Evolutionary conservation across 352 stramenopile species (phyloP), one percentile per base, ranked within the genome.

Genomic region (Pythium monospermum): DNA sequence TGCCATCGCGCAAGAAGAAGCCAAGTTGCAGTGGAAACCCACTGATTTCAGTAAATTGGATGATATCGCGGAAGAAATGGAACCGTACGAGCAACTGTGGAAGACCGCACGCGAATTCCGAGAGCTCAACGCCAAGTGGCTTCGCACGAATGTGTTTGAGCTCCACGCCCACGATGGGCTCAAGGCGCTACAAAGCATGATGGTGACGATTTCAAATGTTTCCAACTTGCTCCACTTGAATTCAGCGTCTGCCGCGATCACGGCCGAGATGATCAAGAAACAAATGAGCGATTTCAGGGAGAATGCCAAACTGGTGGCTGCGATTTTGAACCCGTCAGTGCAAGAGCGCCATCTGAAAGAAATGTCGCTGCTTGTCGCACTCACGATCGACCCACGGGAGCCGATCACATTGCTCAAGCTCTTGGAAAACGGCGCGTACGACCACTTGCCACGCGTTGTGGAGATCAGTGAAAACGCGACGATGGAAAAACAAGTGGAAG

Each of bases 11-110:
- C 64, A 80, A 13, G 79, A 91, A 49, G 82, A 92, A 38, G 41
- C 51, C 2, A 87, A 84, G 40, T 44, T 90, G 2, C 61, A 83
- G 27, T 92, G 77, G 82, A 80, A 85, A 16, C 49, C 65, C 3
- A 89, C 71, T 0, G 79, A 91, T 23, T 89, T 89, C 28, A 61
- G 71, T 46, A 83, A 82, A 36, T 58, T 92, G 3, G 82, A 91
- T 33, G 76, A 86, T 26, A 85, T 92, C 19, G 73, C 73, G 0
- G 72, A 88, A 44, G 77, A 77, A 15, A 77, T 91, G 60, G 73
- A 81, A 18, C 79, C 82, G 2, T 91, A 88, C 47, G 78, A 92
- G 11, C 68, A 87, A 22, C 53, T 92, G 15, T 92, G 82, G 82
- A 73, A 68, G 22, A 89, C 71, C 0, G 69, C 73, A 4, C 65